Evolutionary conservation across 805 yeast genomes (phyloP).

Genomic region (Cyberlindnera nakhonratchasimensis): DNA sequence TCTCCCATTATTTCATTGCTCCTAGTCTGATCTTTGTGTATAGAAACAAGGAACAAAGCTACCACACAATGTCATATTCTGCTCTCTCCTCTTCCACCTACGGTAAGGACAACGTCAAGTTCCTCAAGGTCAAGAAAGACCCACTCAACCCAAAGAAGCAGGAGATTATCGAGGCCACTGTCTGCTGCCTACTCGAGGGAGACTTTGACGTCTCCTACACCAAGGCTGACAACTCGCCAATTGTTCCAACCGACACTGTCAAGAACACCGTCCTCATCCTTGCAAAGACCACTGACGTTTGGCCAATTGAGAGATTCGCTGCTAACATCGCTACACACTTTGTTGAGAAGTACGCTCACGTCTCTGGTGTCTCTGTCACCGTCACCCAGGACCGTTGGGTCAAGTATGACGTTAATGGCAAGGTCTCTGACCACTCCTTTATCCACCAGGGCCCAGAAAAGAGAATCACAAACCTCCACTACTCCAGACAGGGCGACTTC

Average conservation of each 20-base stretch:
- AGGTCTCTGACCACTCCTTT: conserved; percentile 79
- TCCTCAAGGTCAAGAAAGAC: conserved; percentile 83
- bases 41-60: not conserved
- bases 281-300: conserved; percentile 78
- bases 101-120: conserved; percentile 92
- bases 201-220: conserved; percentile 79
- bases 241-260: conserved; percentile 92
- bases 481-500: conserved; percentile 50
- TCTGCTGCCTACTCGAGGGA: conserved; percentile 71
- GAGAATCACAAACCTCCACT: conserved; percentile 55
- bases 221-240: conserved; percentile 79
- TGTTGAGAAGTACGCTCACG: conserved; percentile 70
- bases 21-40: not conserved
- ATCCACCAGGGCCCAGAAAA: conserved; percentile 81
- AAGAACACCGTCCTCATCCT: conserved; percentile 83
- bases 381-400: conserved; percentile 79
- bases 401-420: conserved; percentile 70
- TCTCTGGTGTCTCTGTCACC: conserved; percentile 63
- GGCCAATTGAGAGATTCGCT: conserved; percentile 91
- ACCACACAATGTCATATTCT: conserved; percentile 23
- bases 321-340: conserved; percentile 82
- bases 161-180: conserved; percentile 83
- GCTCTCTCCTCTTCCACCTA: conserved; percentile 53
- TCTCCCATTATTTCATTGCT: not conserved
- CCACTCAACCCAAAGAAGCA: conserved; percentile 68